Evolutionary conservation across 2,329 filamentous ascomycete genomes (phyloP), one percentile per base, ranked within the genome.

Genomic region (Cadophora sp.): DNA sequence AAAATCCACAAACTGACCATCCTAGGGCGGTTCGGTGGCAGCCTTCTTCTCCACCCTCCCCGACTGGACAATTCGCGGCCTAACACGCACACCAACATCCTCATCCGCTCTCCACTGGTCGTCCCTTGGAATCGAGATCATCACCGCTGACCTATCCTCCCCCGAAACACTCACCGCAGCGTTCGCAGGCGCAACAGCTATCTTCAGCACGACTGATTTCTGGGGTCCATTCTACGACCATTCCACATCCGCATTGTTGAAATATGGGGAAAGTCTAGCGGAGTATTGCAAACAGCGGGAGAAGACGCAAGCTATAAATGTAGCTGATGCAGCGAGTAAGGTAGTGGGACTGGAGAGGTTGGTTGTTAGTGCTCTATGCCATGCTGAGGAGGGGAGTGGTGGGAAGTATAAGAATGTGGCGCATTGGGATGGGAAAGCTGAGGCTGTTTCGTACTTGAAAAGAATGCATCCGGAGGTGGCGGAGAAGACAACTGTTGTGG

Each of bases 171-270:
- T 86, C 6, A 73, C 75, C 8, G 39, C 70, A 16, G 83, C 83
- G 1, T 72, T 86, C 30, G 70, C 73, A 0, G 81, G 80, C 30
- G 81, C 80, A 1, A 79, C 84, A 66, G 82, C 82, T 2, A 80
- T 85, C 36, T 87, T 85, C 75, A 71, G 78, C 8, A 80, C 84
- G 59, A 86, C 83, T 22, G 79, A 75, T 64, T 73, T 72, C 70
- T 76, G 69, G 71, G 59, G 59, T 9, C 22, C 66, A 0, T 75
- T 74, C 61, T 69, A 68, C 58, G 65, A 72, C 24, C 73, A 72
- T 16, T 39, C 65, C 24, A 74, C 66, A 8, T 53, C 55, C 9
- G 67, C 60, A 14, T 55, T 70, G 3, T 64, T 73, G 33, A 66
- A 63, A 51, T 41, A 62, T 30, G 68, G 71, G 11, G 71, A 75